Base-by-base conservation (phyloP, 352 stramenopile species). In the Pythium pectinolyticum region DNA sequence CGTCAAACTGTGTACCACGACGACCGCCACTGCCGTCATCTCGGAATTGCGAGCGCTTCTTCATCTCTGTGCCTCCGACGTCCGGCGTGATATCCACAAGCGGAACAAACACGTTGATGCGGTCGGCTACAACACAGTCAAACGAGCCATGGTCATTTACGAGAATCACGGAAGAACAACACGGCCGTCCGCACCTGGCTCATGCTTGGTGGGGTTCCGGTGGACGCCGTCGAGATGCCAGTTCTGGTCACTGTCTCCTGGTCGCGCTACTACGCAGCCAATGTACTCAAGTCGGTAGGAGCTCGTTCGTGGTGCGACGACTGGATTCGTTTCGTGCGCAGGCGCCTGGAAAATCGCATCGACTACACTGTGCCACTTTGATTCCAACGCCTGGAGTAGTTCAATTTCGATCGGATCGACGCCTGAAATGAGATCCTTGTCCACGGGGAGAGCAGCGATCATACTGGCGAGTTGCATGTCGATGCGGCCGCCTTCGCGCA, bases 151-250 rank as follows among this genome's bases (percentile, higher is more conserved):
- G 4, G n/a, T n/a, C n/a, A n/a, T n/a, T n/a, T n/a, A n/a, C 7
- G 31, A 46, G 28, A 28, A 51, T 49, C 8, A 54, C 32, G 43
- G 3, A 20, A 45, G 22, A 48, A 39, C 9, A 32, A 15, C 4
- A 52, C 14, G 25, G 37, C 20, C 27, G 14, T 43, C 53, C 31
- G 32, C 56, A 85, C 82, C 82, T 63, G 69, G 70, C 61, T 88
- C 74, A 28, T 92, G 83, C 15, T 69, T 34, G 11, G 67, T 53
- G 19, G 74, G 60, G 43, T 84, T 78, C n/a, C 67, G 67, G 34
- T 92, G 81, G 45, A 92, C 79, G 30, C 83, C 83, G 62, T 92
- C 83, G 20, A 92, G 70, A 57, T 92, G 83, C 83, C 83, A 92
- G 71, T 92, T 92, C 65, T 92, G 83, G 61, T 84, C 72, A 0